Evolutionary conservation across 1,284 basidiomycete genomes (phyloP).

Genomic region (Thecaphora thlaspeos): DNA sequence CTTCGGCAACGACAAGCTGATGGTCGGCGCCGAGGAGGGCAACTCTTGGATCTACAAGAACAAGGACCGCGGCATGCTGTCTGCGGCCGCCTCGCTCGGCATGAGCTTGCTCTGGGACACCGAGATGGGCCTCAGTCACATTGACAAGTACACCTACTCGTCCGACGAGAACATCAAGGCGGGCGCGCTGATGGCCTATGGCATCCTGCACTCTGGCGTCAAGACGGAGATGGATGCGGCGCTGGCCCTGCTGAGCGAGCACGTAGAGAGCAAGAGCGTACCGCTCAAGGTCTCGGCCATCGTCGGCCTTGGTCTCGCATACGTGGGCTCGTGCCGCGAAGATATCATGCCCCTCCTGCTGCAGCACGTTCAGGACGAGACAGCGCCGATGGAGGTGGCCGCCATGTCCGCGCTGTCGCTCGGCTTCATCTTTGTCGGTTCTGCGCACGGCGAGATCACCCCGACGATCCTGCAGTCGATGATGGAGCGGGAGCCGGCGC

Average conservation of each 20-base stretch:
- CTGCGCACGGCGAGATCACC: slow-evolving; percentile 89
- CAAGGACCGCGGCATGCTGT: slow-evolving; percentile 98
- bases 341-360: slow-evolving; percentile 65
- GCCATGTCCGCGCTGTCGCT: slow-evolving; percentile 82
- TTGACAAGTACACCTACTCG: slow-evolving; percentile 98
- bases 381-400: slow-evolving; percentile 79
- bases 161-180: slow-evolving; percentile 96
- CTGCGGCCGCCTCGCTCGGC: slow-evolving; percentile 89
- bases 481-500: slow-evolving; percentile 64
- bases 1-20: slow-evolving; percentile 97
- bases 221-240: slow-evolving; percentile 92
- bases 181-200: slow-evolving; percentile 90
- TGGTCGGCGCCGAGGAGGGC: slow-evolving; percentile 93
- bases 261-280: slow-evolving; percentile 83
- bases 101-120: slow-evolving; percentile 95
- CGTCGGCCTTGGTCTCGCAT: slow-evolving; percentile 74
- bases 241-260: slow-evolving; percentile 84
- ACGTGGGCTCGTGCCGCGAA: slow-evolving; percentile 85
- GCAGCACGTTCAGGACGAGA: slow-evolving; percentile 54
- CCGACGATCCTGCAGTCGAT: slow-evolving; percentile 85
- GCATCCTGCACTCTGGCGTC: slow-evolving; percentile 85
- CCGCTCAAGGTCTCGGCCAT: slow-evolving; percentile 84
- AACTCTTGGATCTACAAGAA: slow-evolving; percentile 99
- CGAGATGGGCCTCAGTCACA: slow-evolving; percentile 86
- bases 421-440: slow-evolving; percentile 94